Percentiles rank a stretch among this genome's conserved stretches.
Evolutionary conservation across 164 flowering plant genomes (phyloP).

Genomic region (Vitis amurensis): DNA sequence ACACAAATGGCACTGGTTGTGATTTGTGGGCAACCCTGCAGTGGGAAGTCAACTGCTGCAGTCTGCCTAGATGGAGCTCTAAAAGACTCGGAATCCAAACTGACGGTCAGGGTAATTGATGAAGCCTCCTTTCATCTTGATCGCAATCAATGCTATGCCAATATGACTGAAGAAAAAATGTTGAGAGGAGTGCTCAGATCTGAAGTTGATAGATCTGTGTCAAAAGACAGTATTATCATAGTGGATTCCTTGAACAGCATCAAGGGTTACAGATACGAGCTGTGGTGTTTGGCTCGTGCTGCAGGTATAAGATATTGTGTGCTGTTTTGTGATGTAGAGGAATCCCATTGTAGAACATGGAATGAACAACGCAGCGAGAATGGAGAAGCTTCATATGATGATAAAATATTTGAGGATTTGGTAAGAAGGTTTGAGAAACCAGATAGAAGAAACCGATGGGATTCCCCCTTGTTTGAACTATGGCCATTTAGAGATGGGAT

Average conservation of each 20-base stretch:
- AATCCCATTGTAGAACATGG: constrained; percentile 69
- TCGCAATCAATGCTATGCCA: constrained; percentile 73
- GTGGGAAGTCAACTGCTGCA: constrained; percentile 93
- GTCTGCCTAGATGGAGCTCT: constrained; percentile 61
- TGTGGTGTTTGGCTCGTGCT: constrained; percentile 98
- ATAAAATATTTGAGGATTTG: constrained; percentile 82
- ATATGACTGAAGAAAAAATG: constrained; percentile 81
- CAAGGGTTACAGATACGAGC: constrained; percentile 94
- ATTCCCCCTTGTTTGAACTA: constrained; percentile 89
- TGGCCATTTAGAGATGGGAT: constrained; percentile 63
- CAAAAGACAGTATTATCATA: constrained; percentile 62
- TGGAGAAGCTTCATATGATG: constrained; percentile 59
- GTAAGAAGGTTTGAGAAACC: constrained; percentile 90
- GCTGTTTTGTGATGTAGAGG: constrained; percentile 71
- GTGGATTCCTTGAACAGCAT: constrained; percentile 95
- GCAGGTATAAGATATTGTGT: constrained; percentile 91
- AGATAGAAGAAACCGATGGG: constrained; percentile 87
- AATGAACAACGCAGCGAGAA: constrained; percentile 62
- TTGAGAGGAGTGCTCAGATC: constrained; percentile 84
- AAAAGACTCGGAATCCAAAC: constrained; percentile 45
- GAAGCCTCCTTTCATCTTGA: constrained; percentile 78
- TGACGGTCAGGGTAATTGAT: constrained; percentile 52
- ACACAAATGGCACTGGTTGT: constrained; percentile 84
- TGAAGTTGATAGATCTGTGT: constrained; percentile 81
- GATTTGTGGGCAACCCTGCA: constrained; percentile 97